These are phyloP conservation scores for Geranium rotundifolium DNA, from an alignment of 345 rosid genomes.

Conservation along the genomic window DNA sequence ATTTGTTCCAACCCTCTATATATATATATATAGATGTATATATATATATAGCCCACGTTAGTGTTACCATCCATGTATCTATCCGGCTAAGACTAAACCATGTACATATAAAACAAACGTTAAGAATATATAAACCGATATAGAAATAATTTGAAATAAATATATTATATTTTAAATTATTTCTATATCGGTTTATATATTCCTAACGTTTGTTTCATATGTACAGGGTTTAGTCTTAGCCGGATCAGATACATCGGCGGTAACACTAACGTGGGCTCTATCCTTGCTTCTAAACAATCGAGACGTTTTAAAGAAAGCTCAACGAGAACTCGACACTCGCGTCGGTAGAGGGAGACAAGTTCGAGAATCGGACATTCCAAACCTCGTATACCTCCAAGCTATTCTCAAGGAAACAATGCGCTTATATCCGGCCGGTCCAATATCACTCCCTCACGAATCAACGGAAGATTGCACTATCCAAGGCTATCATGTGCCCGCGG, in stretches of 20 bases:
- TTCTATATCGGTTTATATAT: too few relatives aligned
- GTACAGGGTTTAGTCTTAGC: slow-evolving; percentile 26
- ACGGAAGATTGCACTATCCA: slow-evolving; percentile 21
- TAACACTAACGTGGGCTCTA: slow-evolving; percentile 31
- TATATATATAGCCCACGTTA: too few relatives aligned
- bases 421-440: slow-evolving; percentile 26
- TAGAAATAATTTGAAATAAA: too few relatives aligned
- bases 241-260: slow-evolving; percentile 26
- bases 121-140: too few relatives aligned
- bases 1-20: too few relatives aligned
- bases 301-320: slow-evolving; percentile 20
- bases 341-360: slow-evolving; percentile 24
- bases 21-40: too few relatives aligned
- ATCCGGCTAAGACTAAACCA: too few relatives aligned
- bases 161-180: too few relatives aligned
- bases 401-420: slow-evolving; percentile 33
- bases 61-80: too few relatives aligned
- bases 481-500: slow-evolving; percentile 23
- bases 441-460: slow-evolving; percentile 24
- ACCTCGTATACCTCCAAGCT: slow-evolving; percentile 25
- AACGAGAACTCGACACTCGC: slow-evolving; percentile 27
- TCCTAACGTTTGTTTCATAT: not conserved
- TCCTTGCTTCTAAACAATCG: slow-evolving; percentile 31
- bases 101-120: too few relatives aligned
- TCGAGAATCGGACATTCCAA: slow-evolving; percentile 19